phyloP scores from a whole-genome alignment of 2,329 filamentous ascomycete species.

The Colletotrichum melonis region DNA sequence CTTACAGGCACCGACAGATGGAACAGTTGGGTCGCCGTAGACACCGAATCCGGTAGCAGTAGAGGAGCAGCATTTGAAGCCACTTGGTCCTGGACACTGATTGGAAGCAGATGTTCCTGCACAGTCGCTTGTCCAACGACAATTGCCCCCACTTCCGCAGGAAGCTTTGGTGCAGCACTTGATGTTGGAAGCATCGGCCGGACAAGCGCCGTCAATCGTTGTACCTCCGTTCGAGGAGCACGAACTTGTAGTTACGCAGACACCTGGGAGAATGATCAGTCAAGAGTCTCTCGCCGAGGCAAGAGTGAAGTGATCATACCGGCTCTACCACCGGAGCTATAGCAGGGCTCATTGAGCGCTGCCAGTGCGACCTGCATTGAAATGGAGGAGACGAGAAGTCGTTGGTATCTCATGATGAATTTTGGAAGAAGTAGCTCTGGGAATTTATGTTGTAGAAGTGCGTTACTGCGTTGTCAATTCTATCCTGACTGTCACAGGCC shows the following conservation, averaged over 20 bases:
- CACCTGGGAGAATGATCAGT: conserved; percentile 39
- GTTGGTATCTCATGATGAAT: conserved; percentile 14
- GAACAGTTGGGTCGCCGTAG: conserved; percentile 47
- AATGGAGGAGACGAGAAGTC: background rate
- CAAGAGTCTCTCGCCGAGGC: background rate
- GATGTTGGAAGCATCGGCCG: conserved; percentile 49
- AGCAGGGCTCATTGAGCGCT: conserved; percentile 47
- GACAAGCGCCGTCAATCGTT: conserved; percentile 51
- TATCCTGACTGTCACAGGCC: too few relatives aligned
- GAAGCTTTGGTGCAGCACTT: conserved; percentile 55
- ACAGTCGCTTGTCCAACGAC: conserved; percentile 52
- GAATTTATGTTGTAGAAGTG: too few relatives aligned
- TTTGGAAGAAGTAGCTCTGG: too few relatives aligned
- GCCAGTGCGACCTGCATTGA: conserved; percentile 37
- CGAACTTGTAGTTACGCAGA: conserved; percentile 50
- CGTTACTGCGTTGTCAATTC: too few relatives aligned
- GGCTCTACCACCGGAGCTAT: conserved; percentile 37
- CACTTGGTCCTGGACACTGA: conserved; percentile 51
- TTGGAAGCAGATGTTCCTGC: conserved; percentile 42
- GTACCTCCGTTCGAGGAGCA: conserved; percentile 52
- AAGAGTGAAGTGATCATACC: conserved; percentile 20
- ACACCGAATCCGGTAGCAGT: conserved; percentile 47
- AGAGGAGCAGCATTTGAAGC: conserved; percentile 53
- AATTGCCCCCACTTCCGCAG: conserved; percentile 51
- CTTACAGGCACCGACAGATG: conserved; percentile 49